Evolutionary conservation across 805 yeast genomes (phyloP).

Genomic region (Myxozyma mucilagina): DNA sequence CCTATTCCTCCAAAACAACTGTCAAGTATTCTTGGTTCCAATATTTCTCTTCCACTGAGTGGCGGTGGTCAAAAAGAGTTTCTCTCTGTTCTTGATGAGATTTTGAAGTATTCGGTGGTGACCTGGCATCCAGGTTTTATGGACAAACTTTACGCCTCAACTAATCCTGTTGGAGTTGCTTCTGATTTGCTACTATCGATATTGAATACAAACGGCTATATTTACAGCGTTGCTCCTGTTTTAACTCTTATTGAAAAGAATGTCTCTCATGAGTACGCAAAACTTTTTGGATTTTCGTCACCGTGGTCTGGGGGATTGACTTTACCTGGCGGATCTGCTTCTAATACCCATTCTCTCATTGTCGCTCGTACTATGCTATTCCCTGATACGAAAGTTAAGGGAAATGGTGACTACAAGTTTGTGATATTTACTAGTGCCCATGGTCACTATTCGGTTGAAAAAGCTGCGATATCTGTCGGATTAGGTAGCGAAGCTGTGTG

Average conservation of each 20-base stretch:
- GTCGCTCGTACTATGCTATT: constrained; percentile 65
- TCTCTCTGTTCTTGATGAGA: constrained; percentile 52
- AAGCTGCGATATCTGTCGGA: constrained; percentile 76
- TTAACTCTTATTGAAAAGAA: constrained; percentile 71
- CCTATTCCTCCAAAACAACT: constrained; percentile 29
- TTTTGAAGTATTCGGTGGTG: constrained; percentile 67
- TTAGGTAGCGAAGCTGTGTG: constrained; percentile 63
- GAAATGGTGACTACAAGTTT: constrained; percentile 56
- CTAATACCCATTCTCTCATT: constrained; percentile 75
- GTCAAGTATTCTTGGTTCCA: constrained; percentile 5
- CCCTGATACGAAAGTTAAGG: constrained; percentile 68
- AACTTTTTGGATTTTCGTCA: constrained; percentile 57
- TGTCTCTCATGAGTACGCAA: constrained; percentile 67
- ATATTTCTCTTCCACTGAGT: constrained; percentile 12
- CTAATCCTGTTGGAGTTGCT: constrained; percentile 79
- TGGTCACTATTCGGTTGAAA: constrained; percentile 69
- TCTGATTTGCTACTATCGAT: constrained; percentile 67
- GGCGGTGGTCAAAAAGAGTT: constrained; percentile 44
- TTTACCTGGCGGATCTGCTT: constrained; percentile 85
- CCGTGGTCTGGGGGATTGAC: constrained; percentile 75
- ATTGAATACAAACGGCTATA: constrained; percentile 82
- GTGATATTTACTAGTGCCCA: constrained; percentile 72
- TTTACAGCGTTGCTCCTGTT: constrained; percentile 74
- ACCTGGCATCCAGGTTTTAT: constrained; percentile 87
- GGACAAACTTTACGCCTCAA: constrained; percentile 83